Evolutionary conservation across 164 flowering plant genomes (phyloP), one percentile per base, ranked within the genome.

Genomic region (Annona cherimola): DNA sequence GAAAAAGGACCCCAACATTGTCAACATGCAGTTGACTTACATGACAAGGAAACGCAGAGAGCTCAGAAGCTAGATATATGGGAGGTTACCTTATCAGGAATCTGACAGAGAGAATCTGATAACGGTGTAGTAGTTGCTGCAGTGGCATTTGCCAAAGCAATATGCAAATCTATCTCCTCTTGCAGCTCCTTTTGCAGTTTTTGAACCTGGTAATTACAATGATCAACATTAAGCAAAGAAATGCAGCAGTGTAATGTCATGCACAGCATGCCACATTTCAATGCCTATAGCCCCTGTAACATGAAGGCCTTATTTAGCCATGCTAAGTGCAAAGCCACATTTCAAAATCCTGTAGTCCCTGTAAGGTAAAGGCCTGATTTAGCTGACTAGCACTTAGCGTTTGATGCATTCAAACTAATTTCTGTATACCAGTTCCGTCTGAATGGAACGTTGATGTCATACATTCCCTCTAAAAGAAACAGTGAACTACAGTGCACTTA

Each of bases 121-220:
- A 72, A 61, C 19, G 84, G 59, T 63, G 79, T 62, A 62, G 69
- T 54, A 69, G 79, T 73, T 71, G 78, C 73, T 14, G 69, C 80
- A 61, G 76, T 73, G 12, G 79, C 84, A 73, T 67, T 78, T 68
- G 81, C 77, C 19, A 81, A 81, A 46, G 81, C 79, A 73, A 76
- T 44, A 73, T 77, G 84, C 71, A 84, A 63, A 26, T 77, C 76
- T 63, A 78, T 78, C 74, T 84, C 84, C 59, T 80, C 84, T 72
- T 84, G 71, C 50, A 84, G 71, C 73, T 80, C 76, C 54, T 73
- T 74, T 64, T 81, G 83, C 76, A 84, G 50, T 39, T 50, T 63
- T 42, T 74, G 68, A 18, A 84, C 67, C 86, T 84, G 79, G 39
- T 69, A 60, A 42, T 57, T 50, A 57, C 20, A 64, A 42, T 4